Evolutionary conservation across 2,329 filamentous ascomycete species (phyloP), one percentile per base, ranked within the genome.

Genomic region (Trichoderma sp.): DNA sequence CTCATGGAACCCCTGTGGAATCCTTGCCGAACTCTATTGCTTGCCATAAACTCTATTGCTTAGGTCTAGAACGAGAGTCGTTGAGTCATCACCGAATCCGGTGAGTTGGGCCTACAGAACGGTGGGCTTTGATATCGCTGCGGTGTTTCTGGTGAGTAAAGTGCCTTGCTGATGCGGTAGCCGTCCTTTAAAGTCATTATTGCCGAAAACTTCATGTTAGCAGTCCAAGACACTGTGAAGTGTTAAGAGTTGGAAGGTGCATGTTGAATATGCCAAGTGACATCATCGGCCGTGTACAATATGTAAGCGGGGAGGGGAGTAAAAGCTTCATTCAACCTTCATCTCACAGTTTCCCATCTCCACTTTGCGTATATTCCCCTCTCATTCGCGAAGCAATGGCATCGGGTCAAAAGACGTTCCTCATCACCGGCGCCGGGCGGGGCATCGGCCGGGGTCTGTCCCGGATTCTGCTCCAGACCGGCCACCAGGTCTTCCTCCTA

Each of bases 401-500:
- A 15, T 64, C 67, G 36, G 67, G 64, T 23, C 65, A 58, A 47
- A 73, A 73, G 65, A 75, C 68, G 55, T 76, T 76, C 68, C 65
- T 77, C 64, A 72, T 77, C 67, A 75, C 76, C 15, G 75, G 75
- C 62, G 75, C 75, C 30, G 75, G 72, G 20, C 68, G 73, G 36
- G 75, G 74, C 30, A 77, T 77, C 30, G 75, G 75, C 39, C 74
- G 74, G 15, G 75, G 75, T 26, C 74, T 76, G 6, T 73, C 73
- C 39, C 73, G 74, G 26, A 78, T 80, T 1, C 79, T 84, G 6
- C 78, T 84, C 28, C 72, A 75, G 43, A 76, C 76, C 32, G 81
- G 81, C 70, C 80, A 84, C 72, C 79, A 81, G 17, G 82, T 84
- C 53, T 80, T 81, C 70, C 77, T 84, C 3, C 68, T 84, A 9